Evolutionary conservation across 805 yeast genomes (phyloP), one percentile per base, ranked within the genome.

Genomic region (Kodamaea lidongshanica): DNA sequence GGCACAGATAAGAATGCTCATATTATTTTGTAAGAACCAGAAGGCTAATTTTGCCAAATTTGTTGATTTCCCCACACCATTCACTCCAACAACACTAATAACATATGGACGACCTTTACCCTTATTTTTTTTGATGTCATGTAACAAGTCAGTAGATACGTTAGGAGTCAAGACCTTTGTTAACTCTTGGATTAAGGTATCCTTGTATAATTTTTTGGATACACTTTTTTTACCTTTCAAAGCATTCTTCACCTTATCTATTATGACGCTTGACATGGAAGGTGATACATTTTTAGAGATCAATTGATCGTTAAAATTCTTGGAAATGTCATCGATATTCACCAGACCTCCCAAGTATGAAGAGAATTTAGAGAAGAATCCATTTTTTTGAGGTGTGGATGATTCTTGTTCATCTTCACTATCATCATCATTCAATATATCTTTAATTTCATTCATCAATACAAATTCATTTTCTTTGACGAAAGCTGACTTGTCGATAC

Each of bases 61-160:
- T 2, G 98, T 89, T 0, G 97, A 89, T 56, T 89, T 89, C 9
- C 98, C 98, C 23, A 89, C 98, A 25, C 98, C 98, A 54, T 89
- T 89, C 12, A 89, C 98, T 23, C 98, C 98, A 15, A 89, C 97
- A 13, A 89, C 89, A 1, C 96, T 87, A 34, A 89, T 85, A n/a
- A 89, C 96, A 43, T 85, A 89, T 2, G 98, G 96, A 6, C 73
- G 53, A 4, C 54, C 50, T 7, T 55, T 52, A 12, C 40, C 41
- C 8, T 50, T 42, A 13, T 61, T 59, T 17, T 60, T 48, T 45
- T 80, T 79, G 32, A 92, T 83, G 45, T 86, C 94, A 42, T 84
- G 82, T 19, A 89, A 66, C 36, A 89, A 58, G 50, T 92, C 94
- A 1, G 88, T 77, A 1, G 96, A 85, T 2, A 92, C 84, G 38